Evolutionary conservation across 352 stramenopile species (phyloP).

Genomic region (Phytophthora litchii): DNA sequence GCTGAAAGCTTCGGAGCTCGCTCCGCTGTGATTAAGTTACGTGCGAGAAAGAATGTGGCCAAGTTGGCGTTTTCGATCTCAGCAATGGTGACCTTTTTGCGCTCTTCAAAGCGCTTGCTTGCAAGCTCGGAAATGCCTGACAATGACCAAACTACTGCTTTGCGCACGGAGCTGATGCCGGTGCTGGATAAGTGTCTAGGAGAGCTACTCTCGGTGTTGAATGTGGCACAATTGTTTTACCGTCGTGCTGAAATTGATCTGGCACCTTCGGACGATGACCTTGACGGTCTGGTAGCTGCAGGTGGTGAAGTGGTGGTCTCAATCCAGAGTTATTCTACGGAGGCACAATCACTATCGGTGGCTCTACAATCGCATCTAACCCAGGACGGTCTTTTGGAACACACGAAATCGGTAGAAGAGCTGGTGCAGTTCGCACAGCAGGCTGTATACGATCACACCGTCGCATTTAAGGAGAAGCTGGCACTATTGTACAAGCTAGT

Average conservation of each 20-base stretch:
- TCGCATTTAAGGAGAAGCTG: constrained; percentile 71
- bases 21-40: constrained; percentile 71
- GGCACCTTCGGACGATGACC: constrained; percentile 64
- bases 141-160: constrained; percentile 28
- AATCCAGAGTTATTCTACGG: constrained; percentile 55
- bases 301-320: constrained; percentile 66
- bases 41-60: constrained; percentile 51
- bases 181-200: constrained; percentile 51
- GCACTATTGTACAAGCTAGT: constrained; percentile 73
- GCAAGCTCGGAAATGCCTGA: constrained; percentile 36
- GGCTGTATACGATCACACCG: constrained; percentile 45
- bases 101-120: constrained; percentile 38
- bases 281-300: constrained; percentile 64
- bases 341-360: constrained; percentile 50
- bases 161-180: constrained; percentile 39
- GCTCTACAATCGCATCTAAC: constrained; percentile 52
- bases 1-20: constrained; percentile 62
- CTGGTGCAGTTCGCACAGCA: constrained; percentile 55
- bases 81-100: constrained; percentile 58
- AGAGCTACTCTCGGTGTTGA: constrained; percentile 51
- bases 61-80: constrained; percentile 63
- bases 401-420: constrained; percentile 30
- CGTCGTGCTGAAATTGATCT: constrained; percentile 75
- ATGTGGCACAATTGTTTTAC: constrained; percentile 64
- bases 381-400: constrained; percentile 23